Percentiles rank a stretch among this genome's conserved stretches.
These are phyloP conservation scores for Beauveria varroae DNA, from an alignment of 2,329 filamentous ascomycete genomes.

Conservation along the genomic window DNA sequence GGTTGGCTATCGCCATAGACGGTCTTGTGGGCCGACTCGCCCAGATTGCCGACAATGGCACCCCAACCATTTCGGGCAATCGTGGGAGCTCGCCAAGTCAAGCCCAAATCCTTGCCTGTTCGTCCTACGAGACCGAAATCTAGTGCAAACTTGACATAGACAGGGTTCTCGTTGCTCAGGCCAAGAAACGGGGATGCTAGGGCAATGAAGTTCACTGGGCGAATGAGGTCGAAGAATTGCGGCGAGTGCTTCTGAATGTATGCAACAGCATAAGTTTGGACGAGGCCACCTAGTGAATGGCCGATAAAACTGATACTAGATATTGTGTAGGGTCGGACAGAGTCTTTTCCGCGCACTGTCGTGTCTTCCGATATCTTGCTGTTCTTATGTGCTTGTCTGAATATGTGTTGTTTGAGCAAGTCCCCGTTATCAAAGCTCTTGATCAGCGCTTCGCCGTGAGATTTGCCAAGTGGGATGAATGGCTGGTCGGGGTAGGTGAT, in stretches of 20 bases:
- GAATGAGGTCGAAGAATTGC: constrained; percentile 77
- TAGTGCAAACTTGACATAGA: constrained; percentile 94
- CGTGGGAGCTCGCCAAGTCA: constrained; percentile 89
- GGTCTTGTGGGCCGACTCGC: constrained; percentile 56
- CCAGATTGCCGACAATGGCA: constrained; percentile 74
- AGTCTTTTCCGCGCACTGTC: constrained; percentile 40
- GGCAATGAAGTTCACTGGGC: constrained; percentile 83
- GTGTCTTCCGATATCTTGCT: constrained; percentile 52
- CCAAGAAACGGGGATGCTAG: constrained; percentile 84
- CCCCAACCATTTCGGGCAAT: constrained; percentile 82
- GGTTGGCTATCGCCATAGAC: constrained; percentile 57
- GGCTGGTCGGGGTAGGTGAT: constrained; percentile 94
- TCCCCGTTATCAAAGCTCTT: constrained; percentile 31
- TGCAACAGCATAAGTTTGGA: constrained; percentile 90
- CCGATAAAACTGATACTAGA: constrained; percentile 93
- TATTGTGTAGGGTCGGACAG: constrained; percentile 63
- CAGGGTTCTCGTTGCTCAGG: constrained; percentile 91
- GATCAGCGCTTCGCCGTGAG: constrained; percentile 35
- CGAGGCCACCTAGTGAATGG: constrained; percentile 81
- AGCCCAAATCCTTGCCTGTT: constrained; percentile 86
- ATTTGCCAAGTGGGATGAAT: constrained; percentile 59
- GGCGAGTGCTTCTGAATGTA: constrained; percentile 97
- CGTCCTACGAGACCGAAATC: constrained; percentile 95
- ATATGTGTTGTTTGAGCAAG: constrained; percentile 34
- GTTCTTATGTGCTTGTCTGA: constrained; percentile 48